Percentiles rank a stretch among this genome's conserved stretches.
These are phyloP conservation scores for Sugiyamaella xylanicola DNA, from an alignment of 1,139 yeast genomes.

Conservation along the genomic window DNA sequence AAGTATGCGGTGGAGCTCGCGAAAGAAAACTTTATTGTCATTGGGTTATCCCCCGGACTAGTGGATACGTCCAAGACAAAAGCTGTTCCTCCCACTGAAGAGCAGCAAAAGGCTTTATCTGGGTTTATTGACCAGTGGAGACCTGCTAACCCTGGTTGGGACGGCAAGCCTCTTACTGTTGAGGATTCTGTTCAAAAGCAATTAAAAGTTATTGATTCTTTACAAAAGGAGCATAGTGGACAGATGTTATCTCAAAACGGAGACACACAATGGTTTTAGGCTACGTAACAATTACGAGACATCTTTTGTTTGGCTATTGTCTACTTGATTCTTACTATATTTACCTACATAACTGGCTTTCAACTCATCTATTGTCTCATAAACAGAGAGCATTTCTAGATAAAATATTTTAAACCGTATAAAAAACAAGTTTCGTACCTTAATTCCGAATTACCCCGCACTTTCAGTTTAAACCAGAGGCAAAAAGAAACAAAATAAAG, in stretches of 20 bases:
- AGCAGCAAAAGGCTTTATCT: slow-evolving; percentile 67
- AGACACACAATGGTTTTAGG: slow-evolving; percentile 6
- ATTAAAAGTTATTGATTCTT: slow-evolving; percentile 10
- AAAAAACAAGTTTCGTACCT: not conserved
- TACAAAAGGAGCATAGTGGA: slow-evolving; percentile 7
- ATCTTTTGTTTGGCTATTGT: not conserved
- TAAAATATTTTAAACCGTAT: not conserved
- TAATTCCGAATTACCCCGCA: not conserved
- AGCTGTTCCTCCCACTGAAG: slow-evolving; percentile 44
- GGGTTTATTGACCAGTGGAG: slow-evolving; percentile 53
- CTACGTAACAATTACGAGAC: not conserved
- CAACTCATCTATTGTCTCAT: not conserved
- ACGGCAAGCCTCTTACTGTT: slow-evolving; percentile 5
- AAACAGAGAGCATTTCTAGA: not conserved
- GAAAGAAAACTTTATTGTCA: slow-evolving; percentile 20
- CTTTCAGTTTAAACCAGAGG: not conserved
- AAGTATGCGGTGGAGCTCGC: slow-evolving; percentile 23
- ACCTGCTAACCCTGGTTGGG: slow-evolving; percentile 10
- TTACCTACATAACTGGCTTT: not conserved
- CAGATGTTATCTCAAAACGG: slow-evolving; percentile 13
- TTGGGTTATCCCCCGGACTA: slow-evolving; percentile 25
- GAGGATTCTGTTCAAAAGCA: slow-evolving; percentile 17
- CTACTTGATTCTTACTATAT: not conserved
- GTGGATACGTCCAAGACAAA: slow-evolving; percentile 18
- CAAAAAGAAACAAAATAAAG: not conserved